These are phyloP conservation scores for Phialemoniopsis sp. DNA, from an alignment of 2,329 filamentous ascomycete genomes.

Conservation along the genomic window DNA sequence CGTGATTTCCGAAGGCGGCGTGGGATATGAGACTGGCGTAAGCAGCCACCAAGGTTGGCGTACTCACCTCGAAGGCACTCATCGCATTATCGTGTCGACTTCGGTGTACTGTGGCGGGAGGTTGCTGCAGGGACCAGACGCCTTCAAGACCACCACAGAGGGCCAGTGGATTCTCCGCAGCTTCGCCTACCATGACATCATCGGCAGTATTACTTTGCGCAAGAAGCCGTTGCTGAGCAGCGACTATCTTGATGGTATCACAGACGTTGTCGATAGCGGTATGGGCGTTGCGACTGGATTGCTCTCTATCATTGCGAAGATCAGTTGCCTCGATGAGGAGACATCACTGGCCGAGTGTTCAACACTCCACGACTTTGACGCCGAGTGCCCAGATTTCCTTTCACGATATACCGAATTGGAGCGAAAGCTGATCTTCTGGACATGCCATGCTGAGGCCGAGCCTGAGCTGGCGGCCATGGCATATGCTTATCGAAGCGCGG, in stretches of 20 bases:
- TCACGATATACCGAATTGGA: too few relatives aligned
- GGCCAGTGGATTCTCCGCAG: constrained; percentile 13
- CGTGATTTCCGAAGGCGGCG: too few relatives aligned
- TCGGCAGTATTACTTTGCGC: constrained; percentile 8
- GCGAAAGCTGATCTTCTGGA: too few relatives aligned
- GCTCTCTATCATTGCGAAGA: constrained; percentile 1
- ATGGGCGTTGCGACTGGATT: not conserved
- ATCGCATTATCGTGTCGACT: constrained; percentile 1
- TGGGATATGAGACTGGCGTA: too few relatives aligned
- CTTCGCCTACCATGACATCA: constrained; percentile 16
- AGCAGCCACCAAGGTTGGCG: too few relatives aligned
- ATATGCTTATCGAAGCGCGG: not conserved
- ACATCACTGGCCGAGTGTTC: too few relatives aligned
- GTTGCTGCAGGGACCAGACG: not conserved
- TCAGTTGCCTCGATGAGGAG: not conserved
- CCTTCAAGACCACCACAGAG: too few relatives aligned
- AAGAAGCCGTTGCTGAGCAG: constrained; percentile 9
- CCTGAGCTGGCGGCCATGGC: not conserved
- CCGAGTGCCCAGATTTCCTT: too few relatives aligned
- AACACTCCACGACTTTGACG: too few relatives aligned
- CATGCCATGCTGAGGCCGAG: not conserved
- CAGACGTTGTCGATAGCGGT: constrained; percentile 2
- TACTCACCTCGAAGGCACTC: constrained; percentile 1
- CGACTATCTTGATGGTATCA: constrained; percentile 8
- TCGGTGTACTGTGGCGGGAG: not conserved